phyloP scores from a whole-genome alignment of 148 eudicot genomes.

The Limonium bicolor region DNA sequence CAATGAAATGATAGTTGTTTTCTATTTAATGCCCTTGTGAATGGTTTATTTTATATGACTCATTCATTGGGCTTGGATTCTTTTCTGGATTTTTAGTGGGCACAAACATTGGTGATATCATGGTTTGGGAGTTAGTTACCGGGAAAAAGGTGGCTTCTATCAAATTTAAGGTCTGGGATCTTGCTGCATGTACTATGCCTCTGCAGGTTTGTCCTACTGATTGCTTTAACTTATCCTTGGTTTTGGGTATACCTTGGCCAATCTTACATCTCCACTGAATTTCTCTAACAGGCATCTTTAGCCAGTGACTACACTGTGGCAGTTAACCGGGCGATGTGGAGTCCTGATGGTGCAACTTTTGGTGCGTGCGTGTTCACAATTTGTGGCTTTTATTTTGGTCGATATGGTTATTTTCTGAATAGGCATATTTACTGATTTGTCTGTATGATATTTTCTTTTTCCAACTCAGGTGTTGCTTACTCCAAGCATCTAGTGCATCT shows the following conservation, averaged over 20 bases:
- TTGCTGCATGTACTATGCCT: conserved; percentile 38
- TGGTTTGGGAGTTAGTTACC: conserved; percentile 76
- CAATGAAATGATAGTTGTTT: background rate
- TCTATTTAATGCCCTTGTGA: background rate
- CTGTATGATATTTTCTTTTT: background rate
- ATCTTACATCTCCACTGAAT: conserved; percentile 1
- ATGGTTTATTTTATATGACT: background rate
- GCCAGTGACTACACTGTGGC: conserved; percentile 49
- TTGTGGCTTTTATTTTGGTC: too few relatives aligned
- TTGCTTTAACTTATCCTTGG: too few relatives aligned
- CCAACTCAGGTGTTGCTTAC: conserved; percentile 70
- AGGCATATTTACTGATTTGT: background rate
- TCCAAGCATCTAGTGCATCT: conserved; percentile 86
- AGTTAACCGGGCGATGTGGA: conserved; percentile 68
- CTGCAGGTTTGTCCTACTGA: conserved; percentile 34
- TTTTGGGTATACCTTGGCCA: background rate
- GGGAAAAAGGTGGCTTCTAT: conserved; percentile 53
- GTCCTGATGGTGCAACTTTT: conserved; percentile 60
- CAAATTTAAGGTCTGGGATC: conserved; percentile 87
- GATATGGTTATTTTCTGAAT: too few relatives aligned
- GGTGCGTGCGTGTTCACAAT: too few relatives aligned
- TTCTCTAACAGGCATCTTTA: conserved; percentile 33
- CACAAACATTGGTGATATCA: conserved; percentile 63
- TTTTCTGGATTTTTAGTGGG: conserved; percentile 43
- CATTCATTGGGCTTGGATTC: conserved; percentile 4